These are phyloP conservation scores for Pseudomassariella vexata DNA, from an alignment of 2,329 filamentous ascomycete genomes.

Conservation along the genomic window DNA sequence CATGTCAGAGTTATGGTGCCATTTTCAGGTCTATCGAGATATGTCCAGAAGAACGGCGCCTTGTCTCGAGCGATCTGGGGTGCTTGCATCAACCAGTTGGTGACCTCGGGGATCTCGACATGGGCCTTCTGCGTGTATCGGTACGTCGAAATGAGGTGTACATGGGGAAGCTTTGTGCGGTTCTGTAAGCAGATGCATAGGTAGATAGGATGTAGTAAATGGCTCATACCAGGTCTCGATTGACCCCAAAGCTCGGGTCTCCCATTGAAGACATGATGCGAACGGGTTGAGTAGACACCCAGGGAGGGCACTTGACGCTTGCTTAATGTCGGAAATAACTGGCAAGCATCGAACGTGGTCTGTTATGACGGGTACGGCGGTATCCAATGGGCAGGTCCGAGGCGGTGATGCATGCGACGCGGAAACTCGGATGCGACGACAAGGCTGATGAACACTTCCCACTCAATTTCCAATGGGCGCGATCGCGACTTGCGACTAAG, in stretches of 20 bases:
- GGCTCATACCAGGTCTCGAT: conserved; percentile 31
- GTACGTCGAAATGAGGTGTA: conserved; percentile 82
- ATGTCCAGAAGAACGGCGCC: conserved; percentile 89
- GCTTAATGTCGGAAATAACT: no score
- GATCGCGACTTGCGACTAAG: conserved; percentile 1
- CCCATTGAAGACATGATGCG: conserved; percentile 25
- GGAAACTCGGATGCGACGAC: conserved; percentile 4
- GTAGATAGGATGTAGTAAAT: conserved; percentile 1
- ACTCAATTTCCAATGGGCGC: conserved; percentile 3
- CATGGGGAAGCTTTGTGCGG: conserved; percentile 65
- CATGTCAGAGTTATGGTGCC: conserved; percentile 81
- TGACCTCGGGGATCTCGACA: conserved; percentile 69
- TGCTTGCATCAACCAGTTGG: conserved; percentile 76
- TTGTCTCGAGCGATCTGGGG: conserved; percentile 80
- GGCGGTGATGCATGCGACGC: no score
- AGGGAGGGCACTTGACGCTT: background rate
- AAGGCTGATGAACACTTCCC: conserved; percentile 6
- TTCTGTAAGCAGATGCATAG: no score
- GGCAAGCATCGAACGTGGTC: no score
- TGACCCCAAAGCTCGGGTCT: conserved; percentile 42
- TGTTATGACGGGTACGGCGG: background rate
- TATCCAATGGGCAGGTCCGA: background rate
- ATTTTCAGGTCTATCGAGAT: conserved; percentile 75
- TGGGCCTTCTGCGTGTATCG: conserved; percentile 70
- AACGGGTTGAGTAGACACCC: background rate